A percentile compares a stretch with the other conserved stretches of the same genome.
These are phyloP conservation scores for Fibroporia radiculosa DNA, from an alignment of 768 basidiomycete species.

Conservation along the genomic window DNA sequence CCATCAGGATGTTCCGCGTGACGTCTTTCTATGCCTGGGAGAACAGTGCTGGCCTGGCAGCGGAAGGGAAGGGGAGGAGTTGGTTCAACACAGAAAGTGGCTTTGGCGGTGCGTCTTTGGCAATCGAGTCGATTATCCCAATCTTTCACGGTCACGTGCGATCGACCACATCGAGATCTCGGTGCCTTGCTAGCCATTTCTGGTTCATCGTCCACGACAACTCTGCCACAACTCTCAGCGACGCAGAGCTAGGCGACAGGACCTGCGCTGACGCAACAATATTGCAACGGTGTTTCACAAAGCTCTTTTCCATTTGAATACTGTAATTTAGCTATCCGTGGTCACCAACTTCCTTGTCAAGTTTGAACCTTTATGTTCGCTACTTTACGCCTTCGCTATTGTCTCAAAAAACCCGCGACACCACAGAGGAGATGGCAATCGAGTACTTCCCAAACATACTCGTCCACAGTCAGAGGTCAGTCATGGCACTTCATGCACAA, in stretches of 20 bases:
- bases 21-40: background rate
- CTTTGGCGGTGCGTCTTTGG: background rate
- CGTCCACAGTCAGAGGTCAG: constrained; percentile 1
- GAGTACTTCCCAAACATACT: background rate
- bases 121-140: constrained; percentile 16
- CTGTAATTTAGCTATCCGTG: background rate
- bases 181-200: background rate
- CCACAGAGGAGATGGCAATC: background rate
- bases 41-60: too few relatives aligned
- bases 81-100: background rate
- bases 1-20: constrained; percentile 35
- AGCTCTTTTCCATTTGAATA: background rate
- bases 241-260: background rate
- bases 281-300: background rate
- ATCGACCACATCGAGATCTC: constrained; percentile 8
- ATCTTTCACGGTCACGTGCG: constrained; percentile 17
- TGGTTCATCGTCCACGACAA: background rate
- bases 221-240: background rate
- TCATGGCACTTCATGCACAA: background rate
- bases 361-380: background rate
- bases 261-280: background rate
- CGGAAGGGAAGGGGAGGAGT: too few relatives aligned
- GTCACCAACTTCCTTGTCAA: background rate
- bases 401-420: background rate
- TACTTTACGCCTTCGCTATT: background rate